These are phyloP conservation scores for Microglena sp. DNA, from an alignment of 139 green algal species.

Conservation along the genomic window DNA sequence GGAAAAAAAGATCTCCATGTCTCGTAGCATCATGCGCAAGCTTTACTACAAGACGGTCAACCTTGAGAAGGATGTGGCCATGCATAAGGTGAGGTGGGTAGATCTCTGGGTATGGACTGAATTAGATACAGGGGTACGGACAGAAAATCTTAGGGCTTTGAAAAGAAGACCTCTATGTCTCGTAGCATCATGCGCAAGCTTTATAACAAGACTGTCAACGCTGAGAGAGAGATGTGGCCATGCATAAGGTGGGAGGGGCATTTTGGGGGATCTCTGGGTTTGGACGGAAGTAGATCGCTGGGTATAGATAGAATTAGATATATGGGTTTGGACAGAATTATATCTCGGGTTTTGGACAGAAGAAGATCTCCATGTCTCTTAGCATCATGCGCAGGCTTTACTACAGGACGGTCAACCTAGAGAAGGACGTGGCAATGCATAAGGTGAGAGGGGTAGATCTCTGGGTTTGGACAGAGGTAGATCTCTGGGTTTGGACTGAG, in stretches of 20 bases:
- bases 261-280: too few species aligned
- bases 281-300: too few species aligned
- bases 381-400: conserved; percentile 49
- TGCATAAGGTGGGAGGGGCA: neutral
- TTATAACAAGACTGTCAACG: conserved; percentile 17
- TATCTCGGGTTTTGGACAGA: too few species aligned
- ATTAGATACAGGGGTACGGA: too few species aligned
- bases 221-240: neutral
- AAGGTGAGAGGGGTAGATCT: too few species aligned
- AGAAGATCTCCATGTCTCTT: conserved; percentile 31
- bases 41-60: conserved; percentile 38
- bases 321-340: too few species aligned
- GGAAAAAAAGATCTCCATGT: conserved; percentile 35
- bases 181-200: conserved; percentile 45
- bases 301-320: too few species aligned
- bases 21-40: conserved; percentile 42
- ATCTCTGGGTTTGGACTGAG: too few species aligned
- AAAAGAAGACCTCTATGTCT: conserved; percentile 33
- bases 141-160: too few species aligned
- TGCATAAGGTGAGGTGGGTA: conserved; percentile 1
- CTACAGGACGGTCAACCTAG: conserved; percentile 33
- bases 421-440: conserved; percentile 26
- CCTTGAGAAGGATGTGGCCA: conserved; percentile 31
- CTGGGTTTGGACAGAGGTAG: too few species aligned
- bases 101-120: too few species aligned